Percentiles rank a stretch among this genome's conserved stretches.
phyloP scores from a whole-genome alignment of 176 grass and related monocot species.

The Triticum timopheevii region DNA sequence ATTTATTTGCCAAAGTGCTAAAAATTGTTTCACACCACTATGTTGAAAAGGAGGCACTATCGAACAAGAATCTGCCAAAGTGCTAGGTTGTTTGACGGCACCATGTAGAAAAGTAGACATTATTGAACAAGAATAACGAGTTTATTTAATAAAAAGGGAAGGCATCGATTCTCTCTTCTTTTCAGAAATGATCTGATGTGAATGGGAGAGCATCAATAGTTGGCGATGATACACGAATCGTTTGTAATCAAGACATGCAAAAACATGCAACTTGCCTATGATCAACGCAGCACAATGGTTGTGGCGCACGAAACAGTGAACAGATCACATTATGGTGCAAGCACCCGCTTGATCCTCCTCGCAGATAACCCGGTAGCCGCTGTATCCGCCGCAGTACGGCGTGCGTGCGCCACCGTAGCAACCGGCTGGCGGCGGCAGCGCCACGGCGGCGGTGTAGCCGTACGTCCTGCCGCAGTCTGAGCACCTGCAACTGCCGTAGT shows the following conservation, averaged over 20 bases:
- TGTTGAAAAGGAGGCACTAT: background rate
- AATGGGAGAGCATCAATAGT: background rate
- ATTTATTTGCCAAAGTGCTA: background rate
- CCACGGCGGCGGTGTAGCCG: background rate
- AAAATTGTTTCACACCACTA: background rate
- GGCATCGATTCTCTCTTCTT: background rate
- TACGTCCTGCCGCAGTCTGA: conserved; percentile 20
- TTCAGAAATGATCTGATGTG: background rate
- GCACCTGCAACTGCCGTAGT: conserved; percentile 43
- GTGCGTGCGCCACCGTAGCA: background rate
- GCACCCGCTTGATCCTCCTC: conserved; percentile 47
- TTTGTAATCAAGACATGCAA: background rate
- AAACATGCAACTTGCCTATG: background rate
- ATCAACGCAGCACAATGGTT: background rate
- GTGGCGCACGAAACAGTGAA: background rate
- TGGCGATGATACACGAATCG: background rate
- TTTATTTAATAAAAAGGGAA: background rate
- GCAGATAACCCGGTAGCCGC: conserved; percentile 28
- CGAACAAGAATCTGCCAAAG: background rate
- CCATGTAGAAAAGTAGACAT: background rate
- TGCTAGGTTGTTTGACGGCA: background rate
- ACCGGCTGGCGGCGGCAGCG: background rate
- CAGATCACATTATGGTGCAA: conserved; percentile 51
- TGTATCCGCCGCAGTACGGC: conserved; percentile 28
- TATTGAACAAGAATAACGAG: background rate